Base-by-base conservation (phyloP, 345 rosid genomes). In the Cardamine chenopodiifolia region DNA sequence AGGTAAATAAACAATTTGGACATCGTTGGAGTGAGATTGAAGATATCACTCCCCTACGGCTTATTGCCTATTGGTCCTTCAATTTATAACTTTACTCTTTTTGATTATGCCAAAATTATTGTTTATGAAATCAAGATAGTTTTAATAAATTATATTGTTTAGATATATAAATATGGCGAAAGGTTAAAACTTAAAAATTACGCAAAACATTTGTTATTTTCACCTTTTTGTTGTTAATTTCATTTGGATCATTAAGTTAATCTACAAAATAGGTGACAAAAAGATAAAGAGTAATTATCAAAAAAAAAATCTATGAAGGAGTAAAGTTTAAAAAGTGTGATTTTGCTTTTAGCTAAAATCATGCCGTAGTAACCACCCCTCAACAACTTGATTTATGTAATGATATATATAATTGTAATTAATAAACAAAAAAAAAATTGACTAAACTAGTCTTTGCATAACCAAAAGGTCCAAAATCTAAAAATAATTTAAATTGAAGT, bases 301-400 rank as follows among this genome's bases (percentile, higher is more conserved):
- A 40, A 8, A 14, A 5, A 7, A 70, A 15, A 15, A 5, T 47
- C 26, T 8, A 25, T 1, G 56, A 45, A 47, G 32, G 72, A 66
- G 78, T 74, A 49, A 50, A 50, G 47, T 42, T 50, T 4, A 11
- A 60, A 75, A 60, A 60, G 48, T 22, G 68, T 52, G 32, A 50
- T n/a, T 40, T 50, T 60, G 39, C 74, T 52, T 67, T 11, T 11
- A 61, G 63, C 79, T 60, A 53, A 60, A 75, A 68, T 2, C 56
- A 75, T 29, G 79, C 39, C n/a, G 10, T 60, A 59, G 61, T n/a
- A 67, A 75, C 79, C 25, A 74, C 61, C 8, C 5, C 19, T 58
- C 61, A 40, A 68, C 69, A 61, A 75, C 64, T 68, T 75, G 63
- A 9, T 49, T n/a, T 19, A 35, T 32, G 58, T 59, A 17, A 66